phyloP scores from a whole-genome alignment of 1,284 basidiomycete genomes.

The Wallemia mellicola region DNA sequence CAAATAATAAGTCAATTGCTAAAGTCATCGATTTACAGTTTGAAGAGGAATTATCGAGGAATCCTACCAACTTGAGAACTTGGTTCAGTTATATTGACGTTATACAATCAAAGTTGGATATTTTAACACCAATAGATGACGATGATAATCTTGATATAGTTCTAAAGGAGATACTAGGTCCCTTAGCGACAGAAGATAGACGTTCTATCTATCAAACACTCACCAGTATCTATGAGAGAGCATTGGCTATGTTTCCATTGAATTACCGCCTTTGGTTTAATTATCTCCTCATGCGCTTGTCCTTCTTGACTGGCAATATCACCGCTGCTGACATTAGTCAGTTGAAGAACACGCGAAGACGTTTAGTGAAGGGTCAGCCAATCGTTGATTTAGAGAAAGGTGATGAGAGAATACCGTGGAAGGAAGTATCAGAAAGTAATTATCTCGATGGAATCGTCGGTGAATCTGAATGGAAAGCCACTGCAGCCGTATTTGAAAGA shows the following conservation, averaged over 20 bases:
- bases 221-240: conserved; percentile 74
- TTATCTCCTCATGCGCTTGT: conserved; percentile 55
- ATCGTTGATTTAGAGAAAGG: conserved; percentile 66
- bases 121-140: conserved; percentile 23
- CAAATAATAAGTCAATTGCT: conserved; percentile 44
- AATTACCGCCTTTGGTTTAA: conserved; percentile 88
- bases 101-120: conserved; percentile 27
- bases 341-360: conserved; percentile 16
- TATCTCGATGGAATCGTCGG: conserved; percentile 59
- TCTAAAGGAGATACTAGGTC: conserved; percentile 15
- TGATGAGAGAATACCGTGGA: conserved; percentile 20
- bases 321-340: conserved; percentile 16
- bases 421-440: conserved; percentile 30
- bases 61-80: conserved; percentile 61
- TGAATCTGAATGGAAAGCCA: conserved; percentile 74
- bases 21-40: conserved; percentile 45
- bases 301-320: conserved; percentile 50
- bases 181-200: conserved; percentile 35
- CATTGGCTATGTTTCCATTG: conserved; percentile 55
- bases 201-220: conserved; percentile 49
- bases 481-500: conserved; percentile 68
- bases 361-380: conserved; percentile 39
- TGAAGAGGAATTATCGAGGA: conserved; percentile 85
- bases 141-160: conserved; percentile 15
- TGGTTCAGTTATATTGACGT: conserved; percentile 70